Conservation (phyloP, 2,329 filamentous ascomycete species). For the Incumbomyces lentus region DNA sequence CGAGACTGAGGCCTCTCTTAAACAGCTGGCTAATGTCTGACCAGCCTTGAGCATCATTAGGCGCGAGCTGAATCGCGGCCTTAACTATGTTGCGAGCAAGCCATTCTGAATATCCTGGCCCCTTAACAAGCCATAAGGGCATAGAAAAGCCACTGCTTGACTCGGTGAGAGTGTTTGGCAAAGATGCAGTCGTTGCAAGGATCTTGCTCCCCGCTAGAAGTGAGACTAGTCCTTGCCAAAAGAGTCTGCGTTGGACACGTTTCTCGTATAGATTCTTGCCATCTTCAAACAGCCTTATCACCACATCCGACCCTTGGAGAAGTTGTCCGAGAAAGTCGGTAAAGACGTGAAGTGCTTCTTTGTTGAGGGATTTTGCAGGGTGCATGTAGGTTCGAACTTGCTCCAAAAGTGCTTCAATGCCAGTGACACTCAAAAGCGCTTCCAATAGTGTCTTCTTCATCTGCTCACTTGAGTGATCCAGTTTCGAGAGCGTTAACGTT, state of each 20-base stretch:
- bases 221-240: constrained; percentile 55
- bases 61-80: constrained; percentile 34
- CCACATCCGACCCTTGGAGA: constrained; percentile 9
- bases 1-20: constrained; percentile 56
- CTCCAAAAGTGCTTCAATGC: constrained; percentile 66
- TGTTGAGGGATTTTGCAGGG: constrained; percentile 20
- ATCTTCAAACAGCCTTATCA: constrained; percentile 21
- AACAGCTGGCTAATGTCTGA: constrained; percentile 35
- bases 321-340: constrained; percentile 29
- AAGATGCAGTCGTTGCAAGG: constrained; percentile 42
- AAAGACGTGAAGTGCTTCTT: constrained; percentile 23
- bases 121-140: constrained; percentile 53
- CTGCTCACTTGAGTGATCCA: constrained; percentile 13
- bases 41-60: constrained; percentile 20
- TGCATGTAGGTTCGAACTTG: constrained; percentile 52
- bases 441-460: constrained; percentile 42
- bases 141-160: neutral
- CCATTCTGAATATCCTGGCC: constrained; percentile 59
- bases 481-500: constrained; percentile 8
- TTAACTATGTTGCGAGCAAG: constrained; percentile 52
- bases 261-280: constrained; percentile 32
- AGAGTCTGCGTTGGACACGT: constrained; percentile 26
- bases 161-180: constrained; percentile 23
- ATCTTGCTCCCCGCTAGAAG: constrained; percentile 52
- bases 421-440: constrained; percentile 63